phyloP scores from a whole-genome alignment of 177 flowering plant genomes.

The Vitis hybrid region DNA sequence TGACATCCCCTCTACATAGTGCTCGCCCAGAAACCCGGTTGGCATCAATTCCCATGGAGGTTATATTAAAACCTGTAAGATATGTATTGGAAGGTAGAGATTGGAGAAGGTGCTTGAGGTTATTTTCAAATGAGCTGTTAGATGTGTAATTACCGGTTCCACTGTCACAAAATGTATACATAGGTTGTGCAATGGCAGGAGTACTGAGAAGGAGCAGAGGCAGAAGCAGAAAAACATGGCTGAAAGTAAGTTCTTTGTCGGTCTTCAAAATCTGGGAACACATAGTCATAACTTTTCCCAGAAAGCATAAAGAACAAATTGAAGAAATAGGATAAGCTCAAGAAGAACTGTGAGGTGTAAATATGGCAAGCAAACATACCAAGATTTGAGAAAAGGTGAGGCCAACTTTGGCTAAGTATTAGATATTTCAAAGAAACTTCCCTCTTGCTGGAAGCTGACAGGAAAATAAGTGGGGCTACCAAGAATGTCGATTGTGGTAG shows the following conservation, averaged over 20 bases:
- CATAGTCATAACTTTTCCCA: too few relatives aligned
- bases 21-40: conserved; percentile 22
- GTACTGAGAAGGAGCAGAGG: background rate
- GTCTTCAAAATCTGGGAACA: too few relatives aligned
- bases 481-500: background rate
- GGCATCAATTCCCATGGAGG: conserved; percentile 11
- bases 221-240: background rate
- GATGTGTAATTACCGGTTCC: conserved; percentile 5
- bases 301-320: too few relatives aligned
- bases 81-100: conserved; percentile 14
- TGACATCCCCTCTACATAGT: conserved; percentile 28
- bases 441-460: background rate
- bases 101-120: conserved; percentile 18
- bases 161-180: conserved; percentile 4
- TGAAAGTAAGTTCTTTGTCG: background rate
- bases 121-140: conserved; percentile 8
- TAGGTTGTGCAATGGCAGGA: conserved; percentile 7
- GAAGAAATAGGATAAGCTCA: too few relatives aligned
- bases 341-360: too few relatives aligned
- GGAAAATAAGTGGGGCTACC: background rate
- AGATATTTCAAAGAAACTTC: background rate
- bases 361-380: too few relatives aligned
- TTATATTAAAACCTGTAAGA: conserved; percentile 10
- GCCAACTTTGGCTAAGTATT: background rate
- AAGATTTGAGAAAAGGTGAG: too few relatives aligned